phyloP scores from a whole-genome alignment of 2,329 filamentous ascomycete genomes.

The Ophiostoma sp. region DNA sequence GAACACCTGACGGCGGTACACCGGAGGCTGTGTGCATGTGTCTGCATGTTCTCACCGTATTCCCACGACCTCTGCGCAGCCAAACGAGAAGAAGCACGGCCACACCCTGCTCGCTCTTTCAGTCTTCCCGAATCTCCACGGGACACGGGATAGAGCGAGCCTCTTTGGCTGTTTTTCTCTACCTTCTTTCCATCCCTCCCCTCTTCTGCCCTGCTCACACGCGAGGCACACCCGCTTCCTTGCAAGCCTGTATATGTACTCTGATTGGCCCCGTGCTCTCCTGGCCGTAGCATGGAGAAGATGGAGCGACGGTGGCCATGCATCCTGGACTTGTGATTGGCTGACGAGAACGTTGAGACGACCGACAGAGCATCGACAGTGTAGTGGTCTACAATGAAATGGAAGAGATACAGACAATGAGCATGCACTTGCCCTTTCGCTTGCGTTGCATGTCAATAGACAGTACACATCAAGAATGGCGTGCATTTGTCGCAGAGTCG shows the following conservation, averaged over 20 bases:
- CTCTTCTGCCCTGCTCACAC: background rate
- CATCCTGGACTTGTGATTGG: background rate
- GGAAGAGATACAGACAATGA: too few relatives aligned
- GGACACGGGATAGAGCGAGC: background rate
- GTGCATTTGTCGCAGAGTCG: too few relatives aligned
- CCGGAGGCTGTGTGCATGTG: background rate
- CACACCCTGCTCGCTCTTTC: background rate
- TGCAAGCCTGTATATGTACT: background rate
- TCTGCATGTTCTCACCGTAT: background rate
- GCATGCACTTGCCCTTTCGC: too few relatives aligned
- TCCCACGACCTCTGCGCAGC: too few relatives aligned
- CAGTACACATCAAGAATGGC: too few relatives aligned
- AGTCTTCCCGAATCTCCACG: background rate
- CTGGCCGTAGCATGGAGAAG: background rate
- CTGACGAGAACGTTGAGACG: background rate
- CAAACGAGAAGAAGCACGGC: too few relatives aligned
- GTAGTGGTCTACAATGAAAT: background rate
- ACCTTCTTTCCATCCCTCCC: background rate
- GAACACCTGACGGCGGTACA: background rate
- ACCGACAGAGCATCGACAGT: background rate
- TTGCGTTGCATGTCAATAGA: too few relatives aligned
- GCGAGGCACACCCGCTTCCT: background rate
- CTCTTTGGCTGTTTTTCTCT: background rate
- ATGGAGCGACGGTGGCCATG: constrained; percentile 5
- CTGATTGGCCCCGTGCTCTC: background rate